A percentile compares a stretch with the other conserved stretches of the same genome.
Conservation (phyloP, 495 filamentous ascomycete genomes). For the Neurospora sp. region DNA sequence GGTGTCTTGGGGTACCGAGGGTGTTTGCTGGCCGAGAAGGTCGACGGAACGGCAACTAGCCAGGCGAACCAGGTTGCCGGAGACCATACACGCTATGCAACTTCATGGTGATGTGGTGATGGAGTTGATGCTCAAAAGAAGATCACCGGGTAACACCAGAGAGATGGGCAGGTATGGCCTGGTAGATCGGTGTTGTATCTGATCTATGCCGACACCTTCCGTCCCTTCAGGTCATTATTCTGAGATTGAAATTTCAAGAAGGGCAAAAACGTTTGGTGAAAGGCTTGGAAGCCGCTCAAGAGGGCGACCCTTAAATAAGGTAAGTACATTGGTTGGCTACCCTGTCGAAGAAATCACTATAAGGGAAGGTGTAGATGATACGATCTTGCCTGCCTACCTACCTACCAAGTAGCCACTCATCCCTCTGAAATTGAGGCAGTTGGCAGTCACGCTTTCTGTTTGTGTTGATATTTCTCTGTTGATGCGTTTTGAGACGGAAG, state of each 20-base stretch:
- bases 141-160: background rate
- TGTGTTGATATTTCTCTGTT: background rate
- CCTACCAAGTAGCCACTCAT: background rate
- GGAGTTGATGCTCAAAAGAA: background rate
- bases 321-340: background rate
- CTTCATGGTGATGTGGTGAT: background rate
- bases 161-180: background rate
- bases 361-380: background rate
- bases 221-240: background rate
- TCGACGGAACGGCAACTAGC: background rate
- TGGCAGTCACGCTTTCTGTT: background rate
- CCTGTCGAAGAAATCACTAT: background rate
- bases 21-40: background rate
- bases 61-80: background rate
- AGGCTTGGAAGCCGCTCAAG: background rate
- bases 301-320: background rate
- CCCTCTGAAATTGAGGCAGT: background rate
- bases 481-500: background rate
- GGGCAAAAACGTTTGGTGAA: background rate
- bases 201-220: background rate
- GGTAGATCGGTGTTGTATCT: background rate
- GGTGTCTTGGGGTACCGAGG: background rate
- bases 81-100: background rate
- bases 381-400: background rate
- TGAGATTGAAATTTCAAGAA: background rate